phyloP scores from a whole-genome alignment of 2,329 filamentous ascomycete genomes.

The Colletotrichum falcatum region DNA sequence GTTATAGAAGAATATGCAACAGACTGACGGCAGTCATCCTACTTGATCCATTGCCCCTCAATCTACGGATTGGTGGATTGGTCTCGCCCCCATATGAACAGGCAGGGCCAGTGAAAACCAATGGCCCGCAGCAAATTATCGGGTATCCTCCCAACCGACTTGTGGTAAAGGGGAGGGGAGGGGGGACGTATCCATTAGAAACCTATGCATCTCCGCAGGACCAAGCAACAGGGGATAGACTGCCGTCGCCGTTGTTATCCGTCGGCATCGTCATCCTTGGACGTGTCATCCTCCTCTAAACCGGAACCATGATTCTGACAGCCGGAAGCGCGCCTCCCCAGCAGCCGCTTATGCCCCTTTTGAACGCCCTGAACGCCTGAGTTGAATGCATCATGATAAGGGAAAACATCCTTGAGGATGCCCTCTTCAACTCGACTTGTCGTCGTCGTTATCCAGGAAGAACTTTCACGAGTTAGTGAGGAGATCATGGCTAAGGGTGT shows the following conservation, averaged over 20 bases:
- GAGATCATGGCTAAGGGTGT: slow-evolving; percentile 20
- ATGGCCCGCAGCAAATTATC: slow-evolving; percentile 26
- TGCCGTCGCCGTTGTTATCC: slow-evolving; percentile 69
- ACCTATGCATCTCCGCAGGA: slow-evolving; percentile 58
- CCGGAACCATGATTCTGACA: slow-evolving; percentile 49
- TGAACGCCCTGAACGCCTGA: slow-evolving; percentile 65
- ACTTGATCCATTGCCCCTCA: slow-evolving; percentile 72
- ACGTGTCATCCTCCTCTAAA: slow-evolving; percentile 62
- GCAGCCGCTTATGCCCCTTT: slow-evolving; percentile 54
- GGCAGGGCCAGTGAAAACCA: slow-evolving; percentile 5
- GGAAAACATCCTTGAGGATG: slow-evolving; percentile 50
- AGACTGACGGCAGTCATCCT: slow-evolving; percentile 69
- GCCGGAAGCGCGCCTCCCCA: slow-evolving; percentile 46
- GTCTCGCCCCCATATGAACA: slow-evolving; percentile 19
- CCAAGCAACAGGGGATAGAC: slow-evolving; percentile 76
- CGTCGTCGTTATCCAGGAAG: slow-evolving; percentile 91
- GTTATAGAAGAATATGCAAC: slow-evolving; percentile 51
- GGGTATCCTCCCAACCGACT: not conserved
- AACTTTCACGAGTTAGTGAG: slow-evolving; percentile 67
- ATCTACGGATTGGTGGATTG: slow-evolving; percentile 56
- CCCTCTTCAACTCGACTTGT: slow-evolving; percentile 71
- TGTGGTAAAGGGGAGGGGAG: not conserved
- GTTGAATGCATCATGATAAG: slow-evolving; percentile 54
- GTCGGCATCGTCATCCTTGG: slow-evolving; percentile 71
- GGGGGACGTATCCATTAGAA: slow-evolving; percentile 16